Conservation (phyloP, 1,284 basidiomycete species). For the Marasmius oreades region DNA sequence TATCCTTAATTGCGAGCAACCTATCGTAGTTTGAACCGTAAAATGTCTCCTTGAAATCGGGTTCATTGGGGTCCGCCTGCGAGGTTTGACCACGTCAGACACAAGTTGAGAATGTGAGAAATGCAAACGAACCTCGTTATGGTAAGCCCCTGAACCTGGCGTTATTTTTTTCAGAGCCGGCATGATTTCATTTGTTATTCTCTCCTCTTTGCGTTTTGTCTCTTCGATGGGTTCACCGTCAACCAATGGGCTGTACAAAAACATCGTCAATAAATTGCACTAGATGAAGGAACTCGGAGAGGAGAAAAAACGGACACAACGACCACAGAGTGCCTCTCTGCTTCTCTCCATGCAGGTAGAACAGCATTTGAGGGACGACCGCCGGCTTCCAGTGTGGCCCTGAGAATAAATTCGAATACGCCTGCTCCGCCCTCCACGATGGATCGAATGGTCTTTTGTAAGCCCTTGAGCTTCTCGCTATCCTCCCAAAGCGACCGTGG, state of each 20-base stretch:
- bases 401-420: conserved; percentile 13
- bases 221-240: conserved; percentile 1
- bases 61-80: conserved; percentile 19
- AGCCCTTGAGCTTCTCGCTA: not conserved
- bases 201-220: not conserved
- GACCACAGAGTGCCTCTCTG: conserved; percentile 12
- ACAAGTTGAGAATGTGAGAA: too few species aligned
- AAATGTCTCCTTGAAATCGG: conserved; percentile 19
- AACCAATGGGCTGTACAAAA: not conserved
- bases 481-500: conserved; percentile 12
- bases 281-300: not conserved
- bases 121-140: conserved; percentile 15
- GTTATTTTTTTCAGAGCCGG: conserved; percentile 12
- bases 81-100: not conserved
- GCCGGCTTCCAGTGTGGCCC: conserved; percentile 10
- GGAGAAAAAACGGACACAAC: conserved; percentile 9
- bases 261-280: not conserved
- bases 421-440: conserved; percentile 13
- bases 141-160: conserved; percentile 15
- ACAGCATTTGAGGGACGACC: conserved; percentile 17
- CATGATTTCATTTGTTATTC: conserved; percentile 8
- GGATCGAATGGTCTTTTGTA: conserved; percentile 7
- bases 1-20: conserved; percentile 20
- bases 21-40: conserved; percentile 21
- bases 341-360: conserved; percentile 17